Conservation (phyloP, 805 yeast genomes). For the Komagataella pastoris region DNA sequence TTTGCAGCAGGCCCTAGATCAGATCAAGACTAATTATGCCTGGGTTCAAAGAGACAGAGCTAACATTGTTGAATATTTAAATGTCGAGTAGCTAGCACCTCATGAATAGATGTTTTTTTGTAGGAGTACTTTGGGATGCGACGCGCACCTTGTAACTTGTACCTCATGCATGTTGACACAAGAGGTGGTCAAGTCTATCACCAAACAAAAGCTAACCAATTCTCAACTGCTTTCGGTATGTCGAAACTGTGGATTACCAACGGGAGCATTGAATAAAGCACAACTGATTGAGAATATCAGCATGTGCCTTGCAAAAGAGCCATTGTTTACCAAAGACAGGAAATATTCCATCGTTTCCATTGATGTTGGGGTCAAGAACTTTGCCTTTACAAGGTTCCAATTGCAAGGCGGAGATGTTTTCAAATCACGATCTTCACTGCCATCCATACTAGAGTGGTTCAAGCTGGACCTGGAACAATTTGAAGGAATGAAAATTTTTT, state of each 20-base stretch:
- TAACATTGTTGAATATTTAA: not conserved
- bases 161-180: not conserved
- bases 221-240: not conserved
- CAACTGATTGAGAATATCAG: not conserved
- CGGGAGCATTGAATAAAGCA: not conserved
- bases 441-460: slow-evolving; percentile 15
- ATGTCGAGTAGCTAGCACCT: not conserved
- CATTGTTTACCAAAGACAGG: not conserved
- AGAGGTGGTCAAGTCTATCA: not conserved
- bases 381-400: slow-evolving; percentile 14
- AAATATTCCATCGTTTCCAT: slow-evolving; percentile 9
- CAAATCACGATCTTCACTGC: slow-evolving; percentile 1
- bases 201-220: slow-evolving; percentile 1
- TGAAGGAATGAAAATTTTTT: slow-evolving; percentile 8
- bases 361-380: slow-evolving; percentile 21
- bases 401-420: not conserved
- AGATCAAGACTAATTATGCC: slow-evolving; percentile 29
- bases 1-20: slow-evolving; percentile 41
- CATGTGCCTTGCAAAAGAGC: not conserved
- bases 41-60: slow-evolving; percentile 36
- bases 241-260: slow-evolving; percentile 1
- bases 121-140: not conserved
- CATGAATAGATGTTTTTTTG: not conserved
- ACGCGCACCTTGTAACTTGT: not conserved
- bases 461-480: slow-evolving; percentile 16